Conservation (phyloP, 148 eudicot genomes). For the Nyssa sinensis region DNA sequence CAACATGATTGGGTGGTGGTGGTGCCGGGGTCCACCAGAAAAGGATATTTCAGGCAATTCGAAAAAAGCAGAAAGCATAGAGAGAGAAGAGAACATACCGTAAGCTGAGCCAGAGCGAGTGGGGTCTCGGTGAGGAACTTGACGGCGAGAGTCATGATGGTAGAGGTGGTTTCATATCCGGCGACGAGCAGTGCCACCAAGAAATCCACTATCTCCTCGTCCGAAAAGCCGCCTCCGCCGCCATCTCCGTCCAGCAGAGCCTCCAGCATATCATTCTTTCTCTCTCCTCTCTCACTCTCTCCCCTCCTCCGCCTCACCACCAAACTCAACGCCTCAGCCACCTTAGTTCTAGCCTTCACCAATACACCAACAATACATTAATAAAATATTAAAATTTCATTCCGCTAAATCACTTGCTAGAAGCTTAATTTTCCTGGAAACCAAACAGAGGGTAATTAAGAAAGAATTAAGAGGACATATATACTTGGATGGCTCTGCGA, state of each 20-base stretch:
- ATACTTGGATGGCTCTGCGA: conserved; percentile 74
- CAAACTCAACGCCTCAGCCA: conserved; percentile 73
- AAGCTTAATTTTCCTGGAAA: background rate
- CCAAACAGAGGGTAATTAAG: background rate
- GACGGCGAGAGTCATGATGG: conserved; percentile 88
- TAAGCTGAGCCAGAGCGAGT: conserved; percentile 71
- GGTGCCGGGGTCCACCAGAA: background rate
- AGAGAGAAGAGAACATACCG: conserved; percentile 36
- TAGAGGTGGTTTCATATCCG: conserved; percentile 93
- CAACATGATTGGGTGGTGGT: background rate
- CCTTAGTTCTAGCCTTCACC: conserved; percentile 78
- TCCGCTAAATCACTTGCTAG: background rate
- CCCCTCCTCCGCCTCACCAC: conserved; percentile 75
- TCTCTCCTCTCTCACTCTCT: conserved; percentile 67
- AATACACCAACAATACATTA: background rate
- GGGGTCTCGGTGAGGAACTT: conserved; percentile 90
- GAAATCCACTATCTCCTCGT: conserved; percentile 89
- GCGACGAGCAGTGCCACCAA: conserved; percentile 84
- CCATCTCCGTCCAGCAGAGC: conserved; percentile 80
- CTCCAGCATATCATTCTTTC: conserved; percentile 78
- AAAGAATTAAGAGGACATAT: background rate
- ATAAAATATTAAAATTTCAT: background rate
- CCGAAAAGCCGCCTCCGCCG: conserved; percentile 60
- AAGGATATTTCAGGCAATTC: background rate
- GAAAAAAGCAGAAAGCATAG: background rate